Evolutionary conservation across 2,329 filamentous ascomycete species (phyloP), one percentile per base, ranked within the genome.

Genomic region (Thielaviopsis musarum): DNA sequence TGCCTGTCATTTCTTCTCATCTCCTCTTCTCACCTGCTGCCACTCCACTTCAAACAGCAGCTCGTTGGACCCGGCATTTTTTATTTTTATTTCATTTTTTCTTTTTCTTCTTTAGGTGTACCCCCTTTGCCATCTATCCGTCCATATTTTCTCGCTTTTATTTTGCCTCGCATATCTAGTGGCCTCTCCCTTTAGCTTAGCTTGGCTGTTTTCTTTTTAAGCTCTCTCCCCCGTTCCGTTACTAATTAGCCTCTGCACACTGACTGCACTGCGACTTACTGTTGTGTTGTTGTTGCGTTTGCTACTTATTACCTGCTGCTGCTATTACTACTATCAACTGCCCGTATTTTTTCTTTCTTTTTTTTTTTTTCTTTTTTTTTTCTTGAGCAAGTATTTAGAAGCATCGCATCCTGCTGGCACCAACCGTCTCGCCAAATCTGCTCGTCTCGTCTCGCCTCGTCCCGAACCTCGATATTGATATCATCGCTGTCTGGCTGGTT

Each of bases 371-470:
- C 5, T 38, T 28, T n/a, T 45, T 17, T 24, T 30, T 5, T 49
- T 26, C 45, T 28, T 4, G 30, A 52, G 30, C 38, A 34, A 59
- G 58, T 61, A 61, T 57, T 59, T 61, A 61, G 60, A 53, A 58
- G 56, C 53, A 54, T 49, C 49, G 60, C 60, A 61, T 61, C 60
- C 60, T 61, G 60, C 60, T 61, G 60, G 57, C 57, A 56, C 57
- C 57, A 54, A 49, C 49, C 49, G 54, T 58, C 60, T 61, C 60
- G 60, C 54, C 57, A 61, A 61, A 59, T 34, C 34, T 48, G 56
- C 55, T 56, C 48, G 38, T 49, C 41, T 56, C 57, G 60, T 61
- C 60, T 61, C 54, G 54, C 56, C 55, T 60, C 54, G 59, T 61
- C 56, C 55, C 55, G 59, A 57, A 52, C 38, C 45, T 59, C 57